Evolutionary conservation across 495 filamentous ascomycete species (phyloP).

Genomic region (Daldinia decipiens): DNA sequence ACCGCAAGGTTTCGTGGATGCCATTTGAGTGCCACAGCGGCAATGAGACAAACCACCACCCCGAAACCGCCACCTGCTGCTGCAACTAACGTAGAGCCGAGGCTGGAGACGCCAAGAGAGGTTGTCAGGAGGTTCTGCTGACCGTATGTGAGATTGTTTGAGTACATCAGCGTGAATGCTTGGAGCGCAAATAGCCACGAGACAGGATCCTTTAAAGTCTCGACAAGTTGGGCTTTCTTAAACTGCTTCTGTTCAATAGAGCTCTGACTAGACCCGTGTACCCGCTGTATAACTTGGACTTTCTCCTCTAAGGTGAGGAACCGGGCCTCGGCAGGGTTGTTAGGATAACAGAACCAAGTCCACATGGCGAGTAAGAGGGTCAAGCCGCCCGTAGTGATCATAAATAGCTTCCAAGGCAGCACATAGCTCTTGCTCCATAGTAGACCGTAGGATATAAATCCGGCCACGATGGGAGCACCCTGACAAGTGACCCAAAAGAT

Average conservation of each 20-base stretch:
- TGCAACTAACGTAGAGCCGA: conserved; percentile 19
- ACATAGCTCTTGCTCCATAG: conserved; percentile 15
- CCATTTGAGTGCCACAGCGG: background rate
- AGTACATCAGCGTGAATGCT: conserved; percentile 23
- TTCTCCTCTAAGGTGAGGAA: conserved; percentile 22
- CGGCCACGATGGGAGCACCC: conserved; percentile 14
- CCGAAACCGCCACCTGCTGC: conserved; percentile 16
- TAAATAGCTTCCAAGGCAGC: conserved; percentile 17
- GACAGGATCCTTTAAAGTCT: conserved; percentile 19
- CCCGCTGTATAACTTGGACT: conserved; percentile 15
- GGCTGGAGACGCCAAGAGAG: conserved; percentile 19
- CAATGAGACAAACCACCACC: background rate
- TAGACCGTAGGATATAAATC: conserved; percentile 6
- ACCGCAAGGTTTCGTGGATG: background rate
- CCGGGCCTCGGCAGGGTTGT: conserved; percentile 18
- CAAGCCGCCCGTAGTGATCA: conserved; percentile 16
- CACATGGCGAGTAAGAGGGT: conserved; percentile 15
- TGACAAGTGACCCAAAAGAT: conserved; percentile 24
- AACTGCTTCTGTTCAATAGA: conserved; percentile 24
- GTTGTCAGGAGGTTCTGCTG: conserved; percentile 23
- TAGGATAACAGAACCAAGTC: conserved; percentile 16
- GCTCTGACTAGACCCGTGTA: conserved; percentile 17
- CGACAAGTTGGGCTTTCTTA: conserved; percentile 18
- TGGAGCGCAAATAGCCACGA: conserved; percentile 23
- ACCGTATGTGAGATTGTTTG: conserved; percentile 21